phyloP scores from a whole-genome alignment of 2,329 filamentous ascomycete species.

The Raffaelea arxii region DNA sequence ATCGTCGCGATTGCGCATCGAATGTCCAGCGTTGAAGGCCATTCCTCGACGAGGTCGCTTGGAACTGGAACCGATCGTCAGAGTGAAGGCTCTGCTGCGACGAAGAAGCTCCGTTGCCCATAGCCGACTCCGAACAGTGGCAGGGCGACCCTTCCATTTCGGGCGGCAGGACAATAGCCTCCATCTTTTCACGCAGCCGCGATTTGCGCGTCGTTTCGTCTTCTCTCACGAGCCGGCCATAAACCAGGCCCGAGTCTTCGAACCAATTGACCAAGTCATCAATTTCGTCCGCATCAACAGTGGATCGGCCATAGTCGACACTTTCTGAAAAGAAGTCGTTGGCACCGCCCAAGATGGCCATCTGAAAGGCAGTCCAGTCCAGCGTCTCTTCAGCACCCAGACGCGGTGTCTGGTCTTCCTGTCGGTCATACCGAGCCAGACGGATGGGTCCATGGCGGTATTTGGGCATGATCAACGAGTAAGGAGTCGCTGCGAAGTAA shows the following conservation, averaged over 20 bases:
- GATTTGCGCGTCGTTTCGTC: too few species aligned
- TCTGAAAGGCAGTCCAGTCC: constrained; percentile 57
- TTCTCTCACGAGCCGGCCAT: constrained; percentile 26
- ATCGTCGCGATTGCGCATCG: constrained; percentile 23
- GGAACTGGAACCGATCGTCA: too few species aligned
- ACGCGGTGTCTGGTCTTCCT: constrained; percentile 6
- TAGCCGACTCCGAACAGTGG: neutral
- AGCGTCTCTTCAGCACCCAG: constrained; percentile 37
- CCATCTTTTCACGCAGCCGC: constrained; percentile 15
- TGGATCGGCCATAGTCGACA: constrained; percentile 26
- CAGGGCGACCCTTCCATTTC: too few species aligned
- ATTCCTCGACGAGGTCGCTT: constrained; percentile 14
- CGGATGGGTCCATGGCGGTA: constrained; percentile 48
- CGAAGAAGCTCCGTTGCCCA: too few species aligned
- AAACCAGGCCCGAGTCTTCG: constrained; percentile 36
- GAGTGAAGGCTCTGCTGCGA: too few species aligned
- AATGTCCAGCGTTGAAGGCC: constrained; percentile 26
- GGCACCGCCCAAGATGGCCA: constrained; percentile 50
- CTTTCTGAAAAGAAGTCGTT: constrained; percentile 39
- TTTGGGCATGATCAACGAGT: constrained; percentile 35
- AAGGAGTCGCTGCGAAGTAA: constrained; percentile 38
- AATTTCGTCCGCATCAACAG: constrained; percentile 32
- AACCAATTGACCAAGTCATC: constrained; percentile 43
- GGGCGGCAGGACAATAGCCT: neutral
- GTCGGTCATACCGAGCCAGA: constrained; percentile 32